A percentile compares a stretch with the other conserved stretches of the same genome.
These are phyloP conservation scores for Pestalotiopsis fici DNA, from an alignment of 2,329 filamentous ascomycete species.

Conservation along the genomic window DNA sequence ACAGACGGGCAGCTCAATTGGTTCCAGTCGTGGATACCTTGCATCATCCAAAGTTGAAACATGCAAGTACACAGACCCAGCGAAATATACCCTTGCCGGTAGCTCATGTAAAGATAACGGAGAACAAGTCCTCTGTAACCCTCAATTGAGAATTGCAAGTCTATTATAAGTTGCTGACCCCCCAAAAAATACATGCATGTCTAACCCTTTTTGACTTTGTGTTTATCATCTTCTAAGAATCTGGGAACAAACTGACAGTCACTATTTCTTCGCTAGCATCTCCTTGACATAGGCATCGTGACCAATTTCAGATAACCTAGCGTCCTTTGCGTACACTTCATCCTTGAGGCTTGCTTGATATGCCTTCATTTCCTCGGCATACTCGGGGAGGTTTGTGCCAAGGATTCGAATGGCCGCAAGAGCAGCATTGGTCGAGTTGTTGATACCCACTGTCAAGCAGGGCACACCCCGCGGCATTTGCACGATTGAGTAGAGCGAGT, in stretches of 20 bases:
- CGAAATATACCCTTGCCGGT: no score
- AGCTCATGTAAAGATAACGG: no score
- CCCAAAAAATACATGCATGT: no score
- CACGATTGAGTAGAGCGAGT: slow-evolving; percentile 72
- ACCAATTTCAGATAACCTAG: slow-evolving; percentile 54
- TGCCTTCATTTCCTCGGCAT: slow-evolving; percentile 57
- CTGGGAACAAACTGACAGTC: slow-evolving; percentile 16
- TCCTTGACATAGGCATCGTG: slow-evolving; percentile 54
- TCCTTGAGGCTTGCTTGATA: slow-evolving; percentile 65
- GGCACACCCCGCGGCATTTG: slow-evolving; percentile 78
- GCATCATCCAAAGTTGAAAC: no score
- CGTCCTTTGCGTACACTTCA: slow-evolving; percentile 66
- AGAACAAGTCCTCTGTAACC: no score
- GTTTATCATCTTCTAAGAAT: not conserved
- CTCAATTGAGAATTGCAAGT: no score
- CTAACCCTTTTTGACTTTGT: no score
- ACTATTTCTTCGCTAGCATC: slow-evolving; percentile 20
- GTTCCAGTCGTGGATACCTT: not conserved
- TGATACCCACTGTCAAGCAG: slow-evolving; percentile 76
- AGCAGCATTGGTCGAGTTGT: slow-evolving; percentile 78
- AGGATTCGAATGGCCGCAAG: slow-evolving; percentile 71
- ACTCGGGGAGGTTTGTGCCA: slow-evolving; percentile 55
- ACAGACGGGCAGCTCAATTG: not conserved
- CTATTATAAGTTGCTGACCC: no score
- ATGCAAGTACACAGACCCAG: no score